These are phyloP conservation scores for Eucalyptus grandis DNA, from an alignment of 345 rosid genomes.

Conservation along the genomic window DNA sequence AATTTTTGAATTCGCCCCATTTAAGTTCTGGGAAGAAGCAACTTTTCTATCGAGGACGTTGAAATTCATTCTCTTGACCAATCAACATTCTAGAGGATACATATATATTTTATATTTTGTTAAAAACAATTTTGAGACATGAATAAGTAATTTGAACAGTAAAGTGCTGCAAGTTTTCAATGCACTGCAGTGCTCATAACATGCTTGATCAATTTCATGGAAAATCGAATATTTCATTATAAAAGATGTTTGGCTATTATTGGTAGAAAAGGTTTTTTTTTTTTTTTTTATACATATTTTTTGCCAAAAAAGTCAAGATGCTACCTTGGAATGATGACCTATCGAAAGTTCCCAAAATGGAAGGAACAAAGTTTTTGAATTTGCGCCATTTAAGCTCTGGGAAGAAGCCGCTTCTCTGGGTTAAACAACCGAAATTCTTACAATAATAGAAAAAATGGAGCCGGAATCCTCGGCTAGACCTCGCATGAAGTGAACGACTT, in stretches of 20 bases:
- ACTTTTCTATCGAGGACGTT: not conserved
- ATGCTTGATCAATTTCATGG: not conserved
- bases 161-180: fast-evolving
- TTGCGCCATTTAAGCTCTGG: too few species aligned
- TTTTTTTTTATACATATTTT: not conserved
- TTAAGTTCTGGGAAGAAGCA: not conserved
- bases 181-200: fast-evolving
- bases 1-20: not conserved
- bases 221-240: too few species aligned
- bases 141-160: too few species aligned
- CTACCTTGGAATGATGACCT: not conserved
- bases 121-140: too few species aligned
- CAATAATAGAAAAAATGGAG: not conserved
- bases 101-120: too few species aligned
- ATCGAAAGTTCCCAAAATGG: not conserved
- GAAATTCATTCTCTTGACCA: too few species aligned
- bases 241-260: too few species aligned
- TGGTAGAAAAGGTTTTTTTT: not conserved
- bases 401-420: not conserved
- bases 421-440: not conserved
- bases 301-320: not conserved
- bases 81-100: too few species aligned
- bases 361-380: not conserved
- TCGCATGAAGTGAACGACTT: not conserved
- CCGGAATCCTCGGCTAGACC: not conserved